These are phyloP conservation scores for Talaromyces marneffei DNA, from an alignment of 2,329 filamentous ascomycete genomes.

Conservation along the genomic window DNA sequence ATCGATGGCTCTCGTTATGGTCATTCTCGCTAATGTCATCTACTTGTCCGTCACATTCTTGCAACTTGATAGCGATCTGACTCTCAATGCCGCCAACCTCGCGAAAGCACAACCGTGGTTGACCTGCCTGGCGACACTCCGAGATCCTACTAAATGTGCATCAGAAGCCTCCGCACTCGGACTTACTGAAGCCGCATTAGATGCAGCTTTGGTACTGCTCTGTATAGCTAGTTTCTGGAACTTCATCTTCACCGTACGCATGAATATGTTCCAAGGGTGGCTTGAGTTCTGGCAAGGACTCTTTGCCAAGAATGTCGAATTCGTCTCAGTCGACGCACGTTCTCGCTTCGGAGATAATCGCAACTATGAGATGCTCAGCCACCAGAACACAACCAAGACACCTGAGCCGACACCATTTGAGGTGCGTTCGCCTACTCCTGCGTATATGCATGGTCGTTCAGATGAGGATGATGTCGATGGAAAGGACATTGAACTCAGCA, in stretches of 20 bases:
- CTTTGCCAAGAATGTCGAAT: constrained; percentile 60
- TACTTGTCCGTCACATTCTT: constrained; percentile 93
- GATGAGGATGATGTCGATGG: neutral
- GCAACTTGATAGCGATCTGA: constrained; percentile 69
- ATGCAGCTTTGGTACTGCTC: constrained; percentile 75
- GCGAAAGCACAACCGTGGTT: constrained; percentile 61
- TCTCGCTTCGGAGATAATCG: constrained; percentile 56
- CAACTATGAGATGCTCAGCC: constrained; percentile 71
- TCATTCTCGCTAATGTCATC: constrained; percentile 85
- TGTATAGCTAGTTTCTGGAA: constrained; percentile 83
- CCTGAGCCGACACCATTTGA: constrained; percentile 28
- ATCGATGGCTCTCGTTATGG: constrained; percentile 79
- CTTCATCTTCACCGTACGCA: constrained; percentile 72
- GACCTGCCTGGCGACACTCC: constrained; percentile 56
- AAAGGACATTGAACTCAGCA: neutral
- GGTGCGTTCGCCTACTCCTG: constrained; percentile 19
- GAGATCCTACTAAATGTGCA: constrained; percentile 63
- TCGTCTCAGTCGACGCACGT: constrained; percentile 79
- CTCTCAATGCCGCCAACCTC: constrained; percentile 51
- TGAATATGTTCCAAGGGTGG: constrained; percentile 85
- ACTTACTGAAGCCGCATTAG: constrained; percentile 68
- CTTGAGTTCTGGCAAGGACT: constrained; percentile 53
- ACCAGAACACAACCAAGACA: constrained; percentile 22
- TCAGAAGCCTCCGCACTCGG: constrained; percentile 55
- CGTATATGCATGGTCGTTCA: neutral